phyloP scores from a whole-genome alignment of 306 rosid species.

The Herpetospermum pedunculosum region DNA sequence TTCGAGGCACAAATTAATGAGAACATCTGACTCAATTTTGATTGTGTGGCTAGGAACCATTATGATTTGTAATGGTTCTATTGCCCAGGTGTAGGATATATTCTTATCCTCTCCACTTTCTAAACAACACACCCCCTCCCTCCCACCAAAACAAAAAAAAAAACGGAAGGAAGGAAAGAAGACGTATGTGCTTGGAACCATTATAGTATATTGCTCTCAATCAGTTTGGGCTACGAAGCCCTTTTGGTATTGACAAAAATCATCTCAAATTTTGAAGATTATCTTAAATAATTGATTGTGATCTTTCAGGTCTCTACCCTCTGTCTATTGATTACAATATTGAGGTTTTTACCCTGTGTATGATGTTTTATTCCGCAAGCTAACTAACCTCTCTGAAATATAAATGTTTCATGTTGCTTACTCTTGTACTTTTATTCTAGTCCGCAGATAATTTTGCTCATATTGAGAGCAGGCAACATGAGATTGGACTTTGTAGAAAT shows the following conservation, averaged over 20 bases:
- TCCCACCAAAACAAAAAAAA: too few species aligned
- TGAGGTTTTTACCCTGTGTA: not conserved
- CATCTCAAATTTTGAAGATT: not conserved
- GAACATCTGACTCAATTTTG: not conserved
- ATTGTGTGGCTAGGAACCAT: not conserved
- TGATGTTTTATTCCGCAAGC: not conserved
- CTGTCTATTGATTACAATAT: not conserved
- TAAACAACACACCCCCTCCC: too few species aligned
- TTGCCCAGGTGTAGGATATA: not conserved
- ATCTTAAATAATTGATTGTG: not conserved
- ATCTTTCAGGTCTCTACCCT: not conserved
- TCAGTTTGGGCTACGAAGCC: not conserved
- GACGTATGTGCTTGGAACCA: not conserved
- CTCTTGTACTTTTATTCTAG: not conserved
- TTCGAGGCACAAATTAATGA: not conserved
- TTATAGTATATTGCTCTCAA: not conserved
- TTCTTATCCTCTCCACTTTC: not conserved
- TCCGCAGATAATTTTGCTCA: not conserved
- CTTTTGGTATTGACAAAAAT: not conserved
- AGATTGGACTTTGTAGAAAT: not conserved
- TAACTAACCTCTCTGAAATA: not conserved
- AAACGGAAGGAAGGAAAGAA: not conserved
- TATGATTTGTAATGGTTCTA: not conserved
- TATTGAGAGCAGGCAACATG: not conserved
- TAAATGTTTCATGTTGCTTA: not conserved